Base-by-base conservation (phyloP, 2,329 filamentous ascomycete species). In the Paraconiothyrium brasiliense region DNA sequence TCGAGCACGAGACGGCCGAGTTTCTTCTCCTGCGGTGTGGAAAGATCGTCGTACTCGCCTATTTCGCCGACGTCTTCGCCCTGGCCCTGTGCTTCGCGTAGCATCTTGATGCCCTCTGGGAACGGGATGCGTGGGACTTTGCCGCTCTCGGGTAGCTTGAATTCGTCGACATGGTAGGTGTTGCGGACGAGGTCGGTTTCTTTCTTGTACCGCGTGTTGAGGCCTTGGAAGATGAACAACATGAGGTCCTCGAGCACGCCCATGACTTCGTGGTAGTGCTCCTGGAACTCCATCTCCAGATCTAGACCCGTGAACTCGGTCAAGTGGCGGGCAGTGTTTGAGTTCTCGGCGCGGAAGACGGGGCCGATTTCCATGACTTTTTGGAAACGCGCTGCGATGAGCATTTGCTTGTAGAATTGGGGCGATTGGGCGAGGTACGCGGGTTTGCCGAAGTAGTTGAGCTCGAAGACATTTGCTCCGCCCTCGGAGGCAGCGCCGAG, bases 401-500 rank as follows among this genome's bases (percentile, higher is more conserved):
- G 89, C 79, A 92, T 89, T 76, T 96, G 92, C 84, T 96, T 95
- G 81, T 94, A 94, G 71, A 95, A 91, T 75, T 95, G 92, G 6
- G 92, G 92, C 6, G 88, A 91, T 77, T 94, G 92, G 6, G 92
- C 92, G 22, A 95, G 84, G 76, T 84, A 95, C 1, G 93, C 94
- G 67, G 90, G 87, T 74, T 90, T 88, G 68, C 91, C 92, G 78
- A 98, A 98, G 82, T 98, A 98, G 47, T 90, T 89, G 70, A 98
- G 84, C 71, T 90, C 86, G 79, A 99, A 98, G 44, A 98, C 94
- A 76, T 94, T 96, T 69, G 89, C 89, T 67, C 95, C 95, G 72
- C 95, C 94, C 82, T 99, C 95, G 4, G 93, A 95, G 4, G 95
- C 92, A 14, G 94, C 91, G 54, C 91, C 94, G 58, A 97, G 92